phyloP scores from a whole-genome alignment of 2,329 filamentous ascomycete species.

The Fusarium coicis region DNA sequence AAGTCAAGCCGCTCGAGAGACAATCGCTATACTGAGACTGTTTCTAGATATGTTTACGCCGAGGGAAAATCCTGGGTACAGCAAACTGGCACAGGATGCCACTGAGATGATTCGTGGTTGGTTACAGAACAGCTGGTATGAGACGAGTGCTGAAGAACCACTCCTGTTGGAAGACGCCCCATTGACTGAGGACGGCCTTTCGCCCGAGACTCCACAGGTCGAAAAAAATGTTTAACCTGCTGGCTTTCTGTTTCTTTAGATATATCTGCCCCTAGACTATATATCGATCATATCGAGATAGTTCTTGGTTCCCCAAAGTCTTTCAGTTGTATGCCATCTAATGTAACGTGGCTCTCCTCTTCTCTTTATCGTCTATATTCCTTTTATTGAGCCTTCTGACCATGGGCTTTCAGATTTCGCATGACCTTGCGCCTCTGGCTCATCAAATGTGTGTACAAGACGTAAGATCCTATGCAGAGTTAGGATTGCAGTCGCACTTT shows the following conservation, averaged over 20 bases:
- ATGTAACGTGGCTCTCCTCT: not conserved
- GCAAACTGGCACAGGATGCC: conserved; percentile 72
- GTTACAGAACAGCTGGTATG: conserved; percentile 74
- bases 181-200: not conserved
- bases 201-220: not conserved
- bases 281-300: conserved; percentile 1
- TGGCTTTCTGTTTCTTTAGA: not conserved
- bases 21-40: conserved; percentile 4
- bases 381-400: conserved; percentile 52
- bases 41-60: conserved; percentile 76
- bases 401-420: conserved; percentile 66
- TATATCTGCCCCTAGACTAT: not conserved
- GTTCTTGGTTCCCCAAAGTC: not conserved
- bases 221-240: not conserved
- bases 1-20: conserved; percentile 48
- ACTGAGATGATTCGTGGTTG: conserved; percentile 73
- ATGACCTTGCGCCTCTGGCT: conserved; percentile 84
- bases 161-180: conserved; percentile 36
- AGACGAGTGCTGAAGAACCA: conserved; percentile 58
- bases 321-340: not conserved
- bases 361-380: not conserved
- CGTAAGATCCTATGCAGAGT: conserved; percentile 69
- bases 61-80: conserved; percentile 77
- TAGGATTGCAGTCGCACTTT: not conserved
- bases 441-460: conserved; percentile 96